These are phyloP conservation scores for Chionographis japonica DNA, from an alignment of 106 monocot genomes.

Conservation along the genomic window DNA sequence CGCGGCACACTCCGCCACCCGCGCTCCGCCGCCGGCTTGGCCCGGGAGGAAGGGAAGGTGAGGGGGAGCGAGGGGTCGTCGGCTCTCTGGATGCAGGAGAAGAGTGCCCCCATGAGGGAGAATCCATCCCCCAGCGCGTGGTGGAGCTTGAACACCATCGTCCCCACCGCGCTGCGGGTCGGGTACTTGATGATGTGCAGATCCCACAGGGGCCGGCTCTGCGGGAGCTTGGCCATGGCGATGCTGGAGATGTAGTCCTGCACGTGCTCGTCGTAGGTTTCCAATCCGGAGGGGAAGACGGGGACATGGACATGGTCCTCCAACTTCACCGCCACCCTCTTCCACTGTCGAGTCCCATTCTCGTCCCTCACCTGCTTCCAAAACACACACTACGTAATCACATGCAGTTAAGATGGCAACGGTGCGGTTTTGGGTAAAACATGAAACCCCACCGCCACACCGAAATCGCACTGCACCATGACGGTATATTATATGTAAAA, in stretches of 20 bases:
- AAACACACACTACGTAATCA: neutral
- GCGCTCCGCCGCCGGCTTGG: neutral
- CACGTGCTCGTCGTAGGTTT: conserved; percentile 38
- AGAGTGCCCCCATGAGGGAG: conserved; percentile 69
- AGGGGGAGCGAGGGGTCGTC: conserved; percentile 67
- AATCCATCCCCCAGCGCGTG: conserved; percentile 74
- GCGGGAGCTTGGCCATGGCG: conserved; percentile 25
- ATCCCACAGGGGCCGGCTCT: conserved; percentile 51
- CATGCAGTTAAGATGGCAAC: no score
- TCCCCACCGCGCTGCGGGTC: conserved; percentile 32
- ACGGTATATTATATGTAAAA: no score
- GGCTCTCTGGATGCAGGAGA: conserved; percentile 47
- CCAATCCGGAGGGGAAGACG: conserved; percentile 36
- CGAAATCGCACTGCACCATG: no score
- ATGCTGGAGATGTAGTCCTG: conserved; percentile 52
- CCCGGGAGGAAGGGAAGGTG: conserved; percentile 42
- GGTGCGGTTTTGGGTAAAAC: no score
- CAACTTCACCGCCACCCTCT: conserved; percentile 46
- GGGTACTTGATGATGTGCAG: conserved; percentile 70
- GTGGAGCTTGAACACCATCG: conserved; percentile 70
- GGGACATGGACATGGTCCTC: conserved; percentile 54
- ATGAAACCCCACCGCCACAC: no score
- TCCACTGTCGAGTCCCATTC: conserved; percentile 49
- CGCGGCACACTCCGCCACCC: conserved; percentile 1
- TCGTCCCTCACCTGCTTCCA: conserved; percentile 44